These are phyloP conservation scores for Alternaria rosae DNA, from an alignment of 2,329 filamentous ascomycete species.

Conservation along the genomic window DNA sequence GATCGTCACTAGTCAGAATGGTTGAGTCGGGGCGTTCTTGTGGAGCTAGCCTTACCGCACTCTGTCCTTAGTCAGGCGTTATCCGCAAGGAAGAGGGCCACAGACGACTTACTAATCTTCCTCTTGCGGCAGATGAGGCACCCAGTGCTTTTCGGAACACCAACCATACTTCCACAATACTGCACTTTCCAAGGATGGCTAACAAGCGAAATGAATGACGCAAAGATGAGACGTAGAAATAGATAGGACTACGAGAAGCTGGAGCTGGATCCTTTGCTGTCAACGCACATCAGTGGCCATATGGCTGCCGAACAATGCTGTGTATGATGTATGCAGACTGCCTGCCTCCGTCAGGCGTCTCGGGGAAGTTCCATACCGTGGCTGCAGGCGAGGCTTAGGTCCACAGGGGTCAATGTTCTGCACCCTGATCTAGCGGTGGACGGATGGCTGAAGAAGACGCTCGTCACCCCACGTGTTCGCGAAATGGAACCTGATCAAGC, in stretches of 20 bases:
- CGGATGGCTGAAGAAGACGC: slow-evolving; percentile 8
- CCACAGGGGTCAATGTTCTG: slow-evolving; percentile 12
- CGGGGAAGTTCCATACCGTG: slow-evolving; percentile 14
- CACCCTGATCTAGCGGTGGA: slow-evolving; percentile 22
- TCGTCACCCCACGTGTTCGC: slow-evolving; percentile 31
- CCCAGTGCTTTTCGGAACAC: slow-evolving; percentile 46
- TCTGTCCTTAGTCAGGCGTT: slow-evolving; percentile 22
- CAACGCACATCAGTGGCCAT: slow-evolving; percentile 10
- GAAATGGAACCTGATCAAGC: slow-evolving; percentile 24
- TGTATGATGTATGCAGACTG: slow-evolving; percentile 17
- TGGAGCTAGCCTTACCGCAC: slow-evolving; percentile 24
- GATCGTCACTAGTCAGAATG: slow-evolving; percentile 16
- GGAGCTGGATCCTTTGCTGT: slow-evolving; percentile 1
- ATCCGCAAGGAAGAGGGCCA: not conserved
- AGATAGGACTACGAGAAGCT: not conserved
- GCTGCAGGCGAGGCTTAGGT: slow-evolving; percentile 20
- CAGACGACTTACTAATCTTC: slow-evolving; percentile 41
- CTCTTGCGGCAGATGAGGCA: slow-evolving; percentile 43
- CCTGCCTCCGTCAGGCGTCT: slow-evolving; percentile 11
- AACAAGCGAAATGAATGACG: not conserved
- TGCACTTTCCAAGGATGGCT: not conserved
- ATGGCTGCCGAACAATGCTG: slow-evolving; percentile 11
- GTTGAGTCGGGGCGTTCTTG: slow-evolving; percentile 1
- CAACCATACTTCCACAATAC: slow-evolving; percentile 34
- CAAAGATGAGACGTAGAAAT: not conserved